Evolutionary conservation across 805 yeast genomes (phyloP), one percentile per base, ranked within the genome.

Genomic region (Candida incommunis): DNA sequence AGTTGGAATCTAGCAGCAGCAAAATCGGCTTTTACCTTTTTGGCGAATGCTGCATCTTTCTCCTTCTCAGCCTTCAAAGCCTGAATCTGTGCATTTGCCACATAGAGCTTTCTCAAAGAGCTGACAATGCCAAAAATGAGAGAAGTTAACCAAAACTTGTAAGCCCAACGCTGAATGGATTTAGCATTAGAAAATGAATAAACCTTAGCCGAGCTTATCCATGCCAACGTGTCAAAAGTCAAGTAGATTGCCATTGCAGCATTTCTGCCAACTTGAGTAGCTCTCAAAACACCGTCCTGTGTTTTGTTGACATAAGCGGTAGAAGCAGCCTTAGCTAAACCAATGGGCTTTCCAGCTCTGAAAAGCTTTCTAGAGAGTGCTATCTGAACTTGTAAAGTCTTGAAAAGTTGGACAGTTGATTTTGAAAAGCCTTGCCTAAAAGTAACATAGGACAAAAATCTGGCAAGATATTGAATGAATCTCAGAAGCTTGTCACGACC

Each of bases 401-500:
- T 72, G 59, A 77, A 71, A 48, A 72, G 60, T 41, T 63, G 61
- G 26, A 80, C 71, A 4, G 68, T 51, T 44, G 69, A 71, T 45
- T 59, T 59, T 23, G 75, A 55, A 56, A 66, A 74, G 20, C 84
- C 85, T 52, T 69, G 65, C 54, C 78, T 72, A 41, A 69, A 68
- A 43, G 75, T 68, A 58, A 78, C 76, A 61, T 68, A 81, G 16
- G 82, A 67, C 41, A 85, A 63, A 61, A 88, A 82, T 48, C 94
- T 70, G 11, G 85, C 74, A 51, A 83, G 70, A 66, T 88, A 88
- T 52, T 90, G 95, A 42, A 84, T 72, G 45, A 82, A 65, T 53
- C 96, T 78, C 56, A 83, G 70, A 13, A 79, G 62, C 67, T 87
- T 87, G 59, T 87, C 96, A 53, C 95, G 72, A 47, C 90, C 90